Conservation (phyloP, 169 alveolate genomes). For the Cryptosporidium ryanae region DNA sequence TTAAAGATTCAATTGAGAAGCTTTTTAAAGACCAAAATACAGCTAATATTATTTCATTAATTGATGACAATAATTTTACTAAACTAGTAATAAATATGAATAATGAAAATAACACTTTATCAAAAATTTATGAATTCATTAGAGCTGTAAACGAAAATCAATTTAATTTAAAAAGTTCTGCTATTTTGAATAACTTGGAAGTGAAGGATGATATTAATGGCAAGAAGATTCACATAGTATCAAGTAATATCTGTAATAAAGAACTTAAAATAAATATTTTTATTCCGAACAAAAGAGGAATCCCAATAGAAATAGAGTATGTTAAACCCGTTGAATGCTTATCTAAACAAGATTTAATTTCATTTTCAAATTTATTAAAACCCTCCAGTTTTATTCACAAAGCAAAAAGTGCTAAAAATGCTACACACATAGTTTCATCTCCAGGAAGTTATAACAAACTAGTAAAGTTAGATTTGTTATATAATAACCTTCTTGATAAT, state of each 20-base stretch:
- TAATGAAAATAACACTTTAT: background rate
- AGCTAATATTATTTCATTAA: background rate
- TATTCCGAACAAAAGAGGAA: conserved; percentile 19
- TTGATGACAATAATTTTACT: background rate
- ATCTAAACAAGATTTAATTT: conserved; percentile 16
- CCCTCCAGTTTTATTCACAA: background rate
- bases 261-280: conserved; percentile 2
- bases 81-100: conserved; percentile 1
- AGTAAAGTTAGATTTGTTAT: background rate
- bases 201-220: conserved; percentile 8
- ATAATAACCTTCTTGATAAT: background rate
- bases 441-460: background rate
- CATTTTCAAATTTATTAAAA: background rate
- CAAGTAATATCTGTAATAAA: background rate
- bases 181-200: conserved; percentile 31
- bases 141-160: conserved; percentile 21
- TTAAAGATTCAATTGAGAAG: conserved; percentile 13
- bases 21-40: background rate
- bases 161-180: conserved; percentile 2
- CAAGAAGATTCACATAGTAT: conserved; percentile 23
- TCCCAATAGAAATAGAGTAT: conserved; percentile 24
- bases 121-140: background rate
- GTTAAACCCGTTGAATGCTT: conserved; percentile 7
- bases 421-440: background rate
- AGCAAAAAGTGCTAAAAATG: background rate